Evolutionary conservation across 352 stramenopile species (phyloP).

Genomic region (Pythium phragmitis): DNA sequence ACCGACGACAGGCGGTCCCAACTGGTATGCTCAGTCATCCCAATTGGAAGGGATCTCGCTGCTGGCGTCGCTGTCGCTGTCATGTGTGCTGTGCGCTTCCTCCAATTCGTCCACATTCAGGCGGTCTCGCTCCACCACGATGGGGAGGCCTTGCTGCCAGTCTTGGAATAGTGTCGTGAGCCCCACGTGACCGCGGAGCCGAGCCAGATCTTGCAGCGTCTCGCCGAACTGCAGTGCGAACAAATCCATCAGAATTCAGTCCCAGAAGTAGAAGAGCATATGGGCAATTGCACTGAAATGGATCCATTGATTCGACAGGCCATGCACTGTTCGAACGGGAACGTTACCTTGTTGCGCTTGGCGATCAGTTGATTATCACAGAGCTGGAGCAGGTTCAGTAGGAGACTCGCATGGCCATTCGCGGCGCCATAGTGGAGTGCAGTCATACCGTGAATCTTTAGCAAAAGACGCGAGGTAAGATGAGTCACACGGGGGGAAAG

Average conservation of each 20-base stretch:
- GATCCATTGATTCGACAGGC: neutral
- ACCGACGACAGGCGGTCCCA: neutral
- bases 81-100: slow-evolving; percentile 14
- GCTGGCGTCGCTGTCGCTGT: slow-evolving; percentile 17
- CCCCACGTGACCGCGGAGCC: slow-evolving; percentile 29
- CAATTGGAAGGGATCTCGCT: neutral
- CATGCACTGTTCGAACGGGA: neutral
- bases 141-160: slow-evolving; percentile 22
- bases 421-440: slow-evolving; percentile 64
- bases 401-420: slow-evolving; percentile 54
- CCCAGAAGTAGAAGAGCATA: neutral
- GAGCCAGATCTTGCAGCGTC: slow-evolving; percentile 47
- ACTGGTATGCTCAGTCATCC: slow-evolving; percentile 1
- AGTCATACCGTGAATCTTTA: slow-evolving; percentile 69
- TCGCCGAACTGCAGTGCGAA: slow-evolving; percentile 35
- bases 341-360: slow-evolving; percentile 54
- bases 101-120: neutral
- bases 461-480: neutral
- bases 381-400: slow-evolving; percentile 64
- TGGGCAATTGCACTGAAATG: neutral
- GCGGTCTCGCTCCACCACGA: slow-evolving; percentile 20
- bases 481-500: neutral
- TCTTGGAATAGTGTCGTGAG: slow-evolving; percentile 23
- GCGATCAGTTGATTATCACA: slow-evolving; percentile 53
- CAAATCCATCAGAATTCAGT: neutral